Conservation (phyloP, 257 asterid species). For the Misopates orontium region DNA sequence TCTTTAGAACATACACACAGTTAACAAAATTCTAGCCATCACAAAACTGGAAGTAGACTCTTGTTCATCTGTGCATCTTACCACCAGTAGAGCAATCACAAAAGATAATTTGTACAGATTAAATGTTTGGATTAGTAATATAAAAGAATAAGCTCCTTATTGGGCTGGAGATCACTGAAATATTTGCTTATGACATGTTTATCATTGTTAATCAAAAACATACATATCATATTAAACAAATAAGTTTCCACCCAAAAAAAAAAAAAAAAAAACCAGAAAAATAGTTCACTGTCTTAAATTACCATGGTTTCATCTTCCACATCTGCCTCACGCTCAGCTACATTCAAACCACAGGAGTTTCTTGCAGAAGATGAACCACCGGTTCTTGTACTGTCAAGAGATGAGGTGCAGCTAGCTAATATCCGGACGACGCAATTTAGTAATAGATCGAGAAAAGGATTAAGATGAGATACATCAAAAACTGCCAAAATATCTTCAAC, state of each 20-base stretch:
- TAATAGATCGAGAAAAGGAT: constrained; percentile 73
- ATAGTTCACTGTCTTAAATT: constrained; percentile 20
- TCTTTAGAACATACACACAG: no score
- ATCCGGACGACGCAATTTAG: constrained; percentile 65
- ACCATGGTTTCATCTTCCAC: constrained; percentile 51
- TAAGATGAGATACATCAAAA: constrained; percentile 72
- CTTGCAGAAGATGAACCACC: constrained; percentile 30
- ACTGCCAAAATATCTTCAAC: constrained; percentile 73
- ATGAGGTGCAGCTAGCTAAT: constrained; percentile 64
- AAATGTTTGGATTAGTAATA: neutral
- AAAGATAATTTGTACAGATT: no score
- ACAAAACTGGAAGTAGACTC: no score
- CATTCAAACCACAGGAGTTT: constrained; percentile 30
- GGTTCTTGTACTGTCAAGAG: constrained; percentile 40
- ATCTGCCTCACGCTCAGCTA: constrained; percentile 39
- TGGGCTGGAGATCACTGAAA: neutral
- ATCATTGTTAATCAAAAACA: neutral
- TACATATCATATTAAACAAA: neutral
- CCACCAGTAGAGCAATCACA: no score
- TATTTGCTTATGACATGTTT: neutral
- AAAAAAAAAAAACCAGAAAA: constrained; percentile 9
- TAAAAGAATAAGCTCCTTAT: neutral
- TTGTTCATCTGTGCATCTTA: no score
- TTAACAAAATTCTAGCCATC: no score
- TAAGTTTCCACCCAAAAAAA: neutral